These are phyloP conservation scores for Chalciporus sp. DNA, from an alignment of 1,284 basidiomycete genomes.

Conservation along the genomic window DNA sequence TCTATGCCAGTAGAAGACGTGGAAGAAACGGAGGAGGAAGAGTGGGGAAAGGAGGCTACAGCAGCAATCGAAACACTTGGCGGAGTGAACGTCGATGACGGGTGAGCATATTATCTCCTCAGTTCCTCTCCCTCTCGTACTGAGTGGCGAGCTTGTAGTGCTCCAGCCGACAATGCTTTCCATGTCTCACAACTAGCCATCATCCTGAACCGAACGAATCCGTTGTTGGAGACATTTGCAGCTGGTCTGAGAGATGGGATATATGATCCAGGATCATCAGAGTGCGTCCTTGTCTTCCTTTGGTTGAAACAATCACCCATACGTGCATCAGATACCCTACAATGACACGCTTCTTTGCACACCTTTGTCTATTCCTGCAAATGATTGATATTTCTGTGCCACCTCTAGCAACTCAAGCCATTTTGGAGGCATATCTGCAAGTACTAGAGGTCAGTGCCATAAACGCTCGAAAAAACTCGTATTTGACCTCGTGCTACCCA, in stretches of 20 bases:
- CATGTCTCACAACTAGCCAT: conserved; percentile 86
- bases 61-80: conserved; percentile 54
- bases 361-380: conserved; percentile 89
- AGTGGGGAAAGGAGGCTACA: conserved; percentile 65
- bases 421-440: conserved; percentile 88
- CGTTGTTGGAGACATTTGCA: conserved; percentile 76
- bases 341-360: conserved; percentile 90
- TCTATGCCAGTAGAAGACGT: conserved; percentile 33
- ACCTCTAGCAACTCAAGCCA: conserved; percentile 74
- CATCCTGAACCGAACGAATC: conserved; percentile 74
- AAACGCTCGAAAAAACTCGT: background rate
- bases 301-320: conserved; percentile 5
- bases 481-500: conserved; percentile 31
- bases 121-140: background rate
- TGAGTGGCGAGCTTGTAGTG: conserved; percentile 39
- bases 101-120: conserved; percentile 40
- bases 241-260: conserved; percentile 53
- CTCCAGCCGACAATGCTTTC: conserved; percentile 79
- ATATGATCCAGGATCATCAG: conserved; percentile 52
- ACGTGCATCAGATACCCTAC: conserved; percentile 54
- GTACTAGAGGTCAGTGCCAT: conserved; percentile 71
- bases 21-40: conserved; percentile 53
- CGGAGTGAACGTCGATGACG: conserved; percentile 56
- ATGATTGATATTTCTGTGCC: conserved; percentile 79
- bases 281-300: conserved; percentile 51